phyloP scores from a whole-genome alignment of 768 basidiomycete species.

The Boletellus emodensis region DNA sequence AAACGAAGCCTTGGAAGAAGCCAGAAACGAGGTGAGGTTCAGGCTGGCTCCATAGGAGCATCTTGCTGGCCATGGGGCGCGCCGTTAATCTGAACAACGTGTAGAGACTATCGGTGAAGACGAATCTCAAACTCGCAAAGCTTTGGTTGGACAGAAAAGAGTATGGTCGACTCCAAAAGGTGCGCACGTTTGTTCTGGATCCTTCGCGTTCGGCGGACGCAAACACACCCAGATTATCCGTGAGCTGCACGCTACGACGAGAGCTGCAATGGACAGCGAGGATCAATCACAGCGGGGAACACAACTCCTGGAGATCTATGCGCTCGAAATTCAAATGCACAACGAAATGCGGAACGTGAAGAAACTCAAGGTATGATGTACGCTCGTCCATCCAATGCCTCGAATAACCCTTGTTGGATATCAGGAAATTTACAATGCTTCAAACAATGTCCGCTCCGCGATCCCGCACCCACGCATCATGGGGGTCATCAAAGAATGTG shows the following conservation, averaged over 20 bases:
- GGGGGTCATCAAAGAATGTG: slow-evolving; percentile 99
- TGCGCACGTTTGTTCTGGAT: slow-evolving; percentile 27
- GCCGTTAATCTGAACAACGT: background rate
- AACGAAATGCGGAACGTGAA: slow-evolving; percentile 94
- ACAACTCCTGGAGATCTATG: slow-evolving; percentile 93
- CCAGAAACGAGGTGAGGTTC: slow-evolving; percentile 86
- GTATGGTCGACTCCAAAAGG: slow-evolving; percentile 78
- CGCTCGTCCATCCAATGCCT: background rate
- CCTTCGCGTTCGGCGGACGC: background rate
- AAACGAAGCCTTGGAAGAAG: slow-evolving; percentile 83
- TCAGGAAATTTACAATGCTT: slow-evolving; percentile 96
- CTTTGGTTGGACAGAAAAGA: slow-evolving; percentile 96
- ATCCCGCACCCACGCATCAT: slow-evolving; percentile 98
- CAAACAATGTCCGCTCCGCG: slow-evolving; percentile 87
- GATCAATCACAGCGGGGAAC: slow-evolving; percentile 93
- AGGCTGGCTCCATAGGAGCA: background rate
- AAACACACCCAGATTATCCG: slow-evolving; percentile 55
- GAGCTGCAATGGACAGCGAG: slow-evolving; percentile 56
- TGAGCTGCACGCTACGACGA: slow-evolving; percentile 68
- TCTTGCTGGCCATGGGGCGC: background rate
- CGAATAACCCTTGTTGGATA: background rate
- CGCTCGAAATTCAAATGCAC: slow-evolving; percentile 99
- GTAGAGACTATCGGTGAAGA: slow-evolving; percentile 90
- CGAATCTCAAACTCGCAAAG: slow-evolving; percentile 95
- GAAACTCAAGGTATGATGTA: slow-evolving; percentile 74